phyloP scores from a whole-genome alignment of 495 filamentous ascomycete genomes.

The Aspergillus panamensis region DNA sequence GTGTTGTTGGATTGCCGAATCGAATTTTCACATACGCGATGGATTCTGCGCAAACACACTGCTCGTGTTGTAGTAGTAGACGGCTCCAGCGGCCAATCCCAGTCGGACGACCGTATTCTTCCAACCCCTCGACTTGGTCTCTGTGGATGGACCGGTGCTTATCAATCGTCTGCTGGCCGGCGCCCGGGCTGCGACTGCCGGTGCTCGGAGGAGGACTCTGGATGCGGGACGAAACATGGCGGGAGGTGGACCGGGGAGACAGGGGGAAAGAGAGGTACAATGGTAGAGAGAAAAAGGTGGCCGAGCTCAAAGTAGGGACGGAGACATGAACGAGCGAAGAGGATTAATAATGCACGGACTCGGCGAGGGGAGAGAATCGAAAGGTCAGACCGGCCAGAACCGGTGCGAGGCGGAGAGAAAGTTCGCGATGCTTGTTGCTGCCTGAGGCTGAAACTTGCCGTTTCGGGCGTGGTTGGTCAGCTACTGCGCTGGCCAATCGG shows the following conservation, averaged over 20 bases:
- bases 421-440: neutral
- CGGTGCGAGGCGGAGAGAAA: conserved; percentile 7
- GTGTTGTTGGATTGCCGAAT: conserved; percentile 2
- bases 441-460: conserved; percentile 7
- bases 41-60: conserved; percentile 81
- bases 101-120: conserved; percentile 71
- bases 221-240: conserved; percentile 61
- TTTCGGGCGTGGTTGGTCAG: conserved; percentile 8
- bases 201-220: conserved; percentile 52
- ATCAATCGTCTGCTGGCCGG: conserved; percentile 58
- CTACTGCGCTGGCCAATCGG: neutral
- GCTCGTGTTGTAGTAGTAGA: conserved; percentile 94
- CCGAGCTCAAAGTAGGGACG: neutral
- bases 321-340: neutral
- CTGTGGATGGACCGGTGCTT: conserved; percentile 59
- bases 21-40: conserved; percentile 59
- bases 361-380: neutral
- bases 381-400: conserved; percentile 7
- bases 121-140: conserved; percentile 70
- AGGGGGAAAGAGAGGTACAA: conserved; percentile 11
- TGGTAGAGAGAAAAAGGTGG: conserved; percentile 8
- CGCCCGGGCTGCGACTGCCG: conserved; percentile 38
- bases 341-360: neutral
- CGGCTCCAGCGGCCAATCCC: conserved; percentile 68
- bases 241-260: conserved; percentile 21